Evolutionary conservation across 441 rosid genomes (phyloP), one percentile per base, ranked within the genome.

Genomic region (Breynia disticha): DNA sequence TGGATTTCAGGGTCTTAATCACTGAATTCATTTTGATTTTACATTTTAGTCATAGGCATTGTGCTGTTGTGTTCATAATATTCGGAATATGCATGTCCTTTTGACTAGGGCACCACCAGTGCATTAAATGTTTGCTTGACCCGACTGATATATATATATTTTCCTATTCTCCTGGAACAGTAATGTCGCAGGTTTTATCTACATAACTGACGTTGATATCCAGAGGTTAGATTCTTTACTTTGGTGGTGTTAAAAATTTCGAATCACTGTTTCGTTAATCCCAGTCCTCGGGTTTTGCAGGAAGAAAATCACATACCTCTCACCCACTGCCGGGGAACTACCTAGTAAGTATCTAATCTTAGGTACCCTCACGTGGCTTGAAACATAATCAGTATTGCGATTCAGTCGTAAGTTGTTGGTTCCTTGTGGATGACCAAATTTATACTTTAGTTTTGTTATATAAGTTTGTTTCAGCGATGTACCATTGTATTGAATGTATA

Each of bases 321-420:
- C 91, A 4, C 95, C 84, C 16, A 84, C 94, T 4, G 75, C 83
- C 0, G 91, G 86, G 46, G 74, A 77, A 7, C 83, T 86, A 19
- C 91, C 91, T 0, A 76, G 91, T 62, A 80, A 82, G 65, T 64
- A 79, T 58, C 71, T 88, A 71, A 61, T 86, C 16, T 62, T 76
- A 73, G 97, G 95, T 57, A 78, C 89, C 45, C 65, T 88, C 69
- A 67, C 87, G 14, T 88, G 94, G 94, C 81, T 80, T n/a, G 95
- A 91, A 73, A 80, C 89, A 16, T 77, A 75, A 83, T 24, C 7
- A 54, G 63, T 35, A 45, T 39, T 12, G 18, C 24, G 38, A 3
- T 2, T 24, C 7, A 24, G 7, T 7, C 32, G 3, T 7, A 24
- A 14, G 7, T 11, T 15, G 0, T n/a, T 18, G 46, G 44, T 39